A percentile compares a stretch with the other conserved stretches of the same genome.
Conservation (phyloP, 2,329 filamentous ascomycete species). For the Claviceps maximensis region DNA sequence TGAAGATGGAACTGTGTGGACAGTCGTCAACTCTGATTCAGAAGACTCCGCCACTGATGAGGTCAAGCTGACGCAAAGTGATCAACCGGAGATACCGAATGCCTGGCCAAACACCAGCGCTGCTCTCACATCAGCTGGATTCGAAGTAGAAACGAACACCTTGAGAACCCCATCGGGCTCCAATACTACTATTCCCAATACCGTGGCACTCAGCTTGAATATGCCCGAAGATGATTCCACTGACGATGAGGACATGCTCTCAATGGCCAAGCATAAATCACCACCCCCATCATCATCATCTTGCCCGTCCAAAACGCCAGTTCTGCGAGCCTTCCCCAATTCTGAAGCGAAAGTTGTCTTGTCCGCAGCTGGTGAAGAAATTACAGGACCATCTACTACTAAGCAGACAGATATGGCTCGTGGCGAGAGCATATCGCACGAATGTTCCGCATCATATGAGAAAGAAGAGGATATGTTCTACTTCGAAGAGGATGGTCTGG, state of each 20-base stretch:
- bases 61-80: background rate
- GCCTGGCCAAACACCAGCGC: background rate
- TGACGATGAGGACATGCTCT: slow-evolving; percentile 28
- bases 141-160: background rate
- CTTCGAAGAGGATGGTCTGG: slow-evolving; percentile 27
- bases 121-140: background rate
- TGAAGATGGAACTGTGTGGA: slow-evolving; percentile 34
- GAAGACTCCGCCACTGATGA: slow-evolving; percentile 13
- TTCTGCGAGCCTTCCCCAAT: slow-evolving; percentile 10
- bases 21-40: slow-evolving; percentile 27
- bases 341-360: slow-evolving; percentile 10
- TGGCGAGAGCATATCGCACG: background rate
- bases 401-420: background rate
- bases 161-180: background rate
- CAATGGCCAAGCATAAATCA: slow-evolving; percentile 20
- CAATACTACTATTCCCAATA: no score
- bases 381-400: background rate
- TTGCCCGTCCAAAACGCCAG: background rate
- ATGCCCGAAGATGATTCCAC: slow-evolving; percentile 21
- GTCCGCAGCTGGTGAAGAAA: background rate
- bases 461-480: slow-evolving; percentile 30
- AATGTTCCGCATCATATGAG: slow-evolving; percentile 6
- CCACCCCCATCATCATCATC: background rate
- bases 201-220: background rate
- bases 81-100: background rate